Evolutionary conservation across 2,329 filamentous ascomycete genomes (phyloP).

Genomic region (Rhinocladiella mackenziei): DNA sequence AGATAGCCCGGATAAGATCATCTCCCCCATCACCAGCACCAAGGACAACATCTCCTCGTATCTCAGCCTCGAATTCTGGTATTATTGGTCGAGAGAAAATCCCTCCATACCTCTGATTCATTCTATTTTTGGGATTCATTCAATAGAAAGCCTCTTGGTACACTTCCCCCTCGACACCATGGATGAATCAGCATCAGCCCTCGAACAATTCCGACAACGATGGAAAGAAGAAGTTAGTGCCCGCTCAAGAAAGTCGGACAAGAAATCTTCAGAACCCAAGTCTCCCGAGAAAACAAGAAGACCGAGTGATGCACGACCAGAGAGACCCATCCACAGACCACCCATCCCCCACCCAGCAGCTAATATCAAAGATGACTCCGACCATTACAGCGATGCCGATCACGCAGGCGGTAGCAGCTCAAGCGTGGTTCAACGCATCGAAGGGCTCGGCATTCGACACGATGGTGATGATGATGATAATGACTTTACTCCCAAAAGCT

Average conservation of each 20-base stretch:
- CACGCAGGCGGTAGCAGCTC: constrained; percentile 28
- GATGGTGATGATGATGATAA: constrained; percentile 38
- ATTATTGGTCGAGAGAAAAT: too few relatives aligned
- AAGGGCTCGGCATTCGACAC: constrained; percentile 35
- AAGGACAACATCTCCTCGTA: too few relatives aligned
- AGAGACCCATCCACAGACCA: constrained; percentile 34
- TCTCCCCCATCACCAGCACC: too few relatives aligned
- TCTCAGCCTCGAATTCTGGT: too few relatives aligned
- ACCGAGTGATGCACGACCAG: constrained; percentile 18
- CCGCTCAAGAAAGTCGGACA: constrained; percentile 32
- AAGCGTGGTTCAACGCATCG: constrained; percentile 35
- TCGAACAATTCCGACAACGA: constrained; percentile 79
- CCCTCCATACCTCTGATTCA: too few relatives aligned
- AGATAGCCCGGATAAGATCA: constrained; percentile 12
- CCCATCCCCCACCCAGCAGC: constrained; percentile 40
- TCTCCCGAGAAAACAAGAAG: constrained; percentile 12
- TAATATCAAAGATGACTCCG: constrained; percentile 39
- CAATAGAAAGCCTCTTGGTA: too few relatives aligned
- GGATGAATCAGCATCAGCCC: constrained; percentile 32
- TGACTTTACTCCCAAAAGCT: constrained; percentile 34
- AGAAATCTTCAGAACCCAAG: constrained; percentile 5
- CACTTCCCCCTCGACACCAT: constrained; percentile 8
- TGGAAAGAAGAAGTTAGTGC: constrained; percentile 77
- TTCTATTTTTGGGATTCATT: too few relatives aligned
- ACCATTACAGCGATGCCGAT: constrained; percentile 31